Base-by-base conservation (phyloP, 116 monocot genomes). In the Dioscorea cayenensis region DNA sequence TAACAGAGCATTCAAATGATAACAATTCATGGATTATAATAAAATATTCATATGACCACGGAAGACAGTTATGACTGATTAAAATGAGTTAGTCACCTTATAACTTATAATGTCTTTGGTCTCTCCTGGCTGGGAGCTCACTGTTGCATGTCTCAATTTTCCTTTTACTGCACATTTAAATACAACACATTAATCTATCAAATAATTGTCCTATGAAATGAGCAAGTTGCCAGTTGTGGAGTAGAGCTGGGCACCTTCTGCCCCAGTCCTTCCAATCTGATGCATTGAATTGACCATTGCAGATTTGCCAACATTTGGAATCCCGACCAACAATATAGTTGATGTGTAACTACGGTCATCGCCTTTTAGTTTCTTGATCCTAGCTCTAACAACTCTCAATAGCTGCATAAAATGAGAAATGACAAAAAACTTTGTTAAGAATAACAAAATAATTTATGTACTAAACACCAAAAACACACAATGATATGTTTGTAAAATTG, bases 291-390 rank as follows among this genome's bases (percentile, higher is more conserved):
- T 95, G 59, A 75, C 83, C 71, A 95, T 73, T n/a, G 89, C 86
- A 17, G 91, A 95, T 72, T 95, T 95, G 25, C 95, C 95, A 51
- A 89, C 89, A 84, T 95, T 95, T 17, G 95, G 91, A 72, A 91
- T 83, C 50, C 95, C 95, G 36, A 83, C 85, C 77, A 95, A 72
- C 71, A 95, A 49, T 23, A 91, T 77, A 60, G 87, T 85, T 69
- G 83, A 84, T 63, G 89, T 87, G 59, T 76, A 77, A 58, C 62
- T 49, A 32, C 51, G 69, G 20, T 84, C 69, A 64, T 78, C 76
- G 72, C 71, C 76, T 68, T 80, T 83, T 28, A 87, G n/a, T 62
- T 87, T 80, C 67, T 63, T 82, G n/a, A 77, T 77, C 65, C 73
- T 82, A 48, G 73, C 38, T 49, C 75, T 59, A 66, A 88, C 63